phyloP scores from a whole-genome alignment of 352 stramenopile genomes.

The Halophytophthora batemanensis region DNA sequence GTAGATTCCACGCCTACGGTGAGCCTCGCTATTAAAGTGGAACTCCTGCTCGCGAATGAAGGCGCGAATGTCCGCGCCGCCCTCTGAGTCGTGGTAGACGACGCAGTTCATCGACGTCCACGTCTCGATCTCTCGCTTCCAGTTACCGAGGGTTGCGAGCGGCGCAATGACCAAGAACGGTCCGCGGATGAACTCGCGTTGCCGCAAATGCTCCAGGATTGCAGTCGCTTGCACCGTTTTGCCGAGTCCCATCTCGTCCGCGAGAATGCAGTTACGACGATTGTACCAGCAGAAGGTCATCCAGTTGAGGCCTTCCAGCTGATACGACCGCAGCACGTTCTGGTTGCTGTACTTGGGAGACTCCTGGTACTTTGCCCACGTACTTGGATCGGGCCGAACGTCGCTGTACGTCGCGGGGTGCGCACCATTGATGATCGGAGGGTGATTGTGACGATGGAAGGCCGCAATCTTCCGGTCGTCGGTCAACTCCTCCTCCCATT shows the following conservation, averaged over 20 bases:
- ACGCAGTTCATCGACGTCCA: slow-evolving; percentile 99
- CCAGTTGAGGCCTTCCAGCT: slow-evolving; percentile 98
- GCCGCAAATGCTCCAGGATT: slow-evolving; percentile 94
- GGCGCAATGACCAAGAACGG: slow-evolving; percentile 99
- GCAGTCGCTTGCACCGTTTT: slow-evolving; percentile 91
- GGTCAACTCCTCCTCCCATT: slow-evolving; percentile 87
- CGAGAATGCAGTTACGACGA: slow-evolving; percentile 90
- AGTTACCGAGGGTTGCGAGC: slow-evolving; percentile 97
- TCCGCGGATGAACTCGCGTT: slow-evolving; percentile 89
- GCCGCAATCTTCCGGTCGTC: slow-evolving; percentile 89
- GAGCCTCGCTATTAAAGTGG: slow-evolving; percentile 87
- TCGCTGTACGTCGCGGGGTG: slow-evolving; percentile 82
- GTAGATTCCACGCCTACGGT: slow-evolving; percentile 76
- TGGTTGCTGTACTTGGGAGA: slow-evolving; percentile 93
- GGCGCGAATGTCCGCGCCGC: slow-evolving; percentile 86
- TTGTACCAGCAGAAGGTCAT: slow-evolving; percentile 98
- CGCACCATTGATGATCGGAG: slow-evolving; percentile 78
- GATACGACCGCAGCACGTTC: slow-evolving; percentile 95
- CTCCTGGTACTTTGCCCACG: slow-evolving; percentile 88
- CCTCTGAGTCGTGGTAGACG: slow-evolving; percentile 97
- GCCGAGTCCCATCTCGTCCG: slow-evolving; percentile 88
- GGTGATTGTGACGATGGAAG: slow-evolving; percentile 85
- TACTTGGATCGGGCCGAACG: slow-evolving; percentile 65
- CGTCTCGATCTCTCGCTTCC: slow-evolving; percentile 97
- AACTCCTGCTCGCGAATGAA: slow-evolving; percentile 97